These are phyloP conservation scores for Globisporangium nagaii DNA, from an alignment of 352 stramenopile species.

Conservation along the genomic window DNA sequence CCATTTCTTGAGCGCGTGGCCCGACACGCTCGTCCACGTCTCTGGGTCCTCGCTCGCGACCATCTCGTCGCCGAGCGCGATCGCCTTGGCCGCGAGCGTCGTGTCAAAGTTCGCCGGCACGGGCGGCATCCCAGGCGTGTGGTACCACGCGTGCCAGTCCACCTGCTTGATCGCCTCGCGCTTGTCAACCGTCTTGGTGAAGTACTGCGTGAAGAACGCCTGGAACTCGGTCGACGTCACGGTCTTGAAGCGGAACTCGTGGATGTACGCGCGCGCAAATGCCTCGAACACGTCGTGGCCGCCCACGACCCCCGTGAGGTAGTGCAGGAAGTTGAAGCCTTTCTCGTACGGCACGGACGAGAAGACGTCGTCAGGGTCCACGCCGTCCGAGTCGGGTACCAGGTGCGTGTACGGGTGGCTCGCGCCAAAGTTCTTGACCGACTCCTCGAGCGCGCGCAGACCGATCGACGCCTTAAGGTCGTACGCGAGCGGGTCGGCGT, in stretches of 20 bases:
- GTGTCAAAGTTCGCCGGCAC: conserved; percentile 86
- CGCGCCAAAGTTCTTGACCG: conserved; percentile 44
- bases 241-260: conserved; percentile 84
- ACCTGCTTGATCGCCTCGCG: conserved; percentile 48
- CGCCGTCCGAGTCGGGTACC: conserved; percentile 75
- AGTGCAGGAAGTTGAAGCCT: conserved; percentile 72
- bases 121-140: conserved; percentile 85
- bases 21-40: conserved; percentile 19
- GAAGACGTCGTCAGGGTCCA: conserved; percentile 97
- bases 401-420: conserved; percentile 86
- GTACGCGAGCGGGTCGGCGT: conserved; percentile 32
- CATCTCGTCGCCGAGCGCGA: conserved; percentile 36
- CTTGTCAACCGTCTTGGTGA: conserved; percentile 36
- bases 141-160: conserved; percentile 93
- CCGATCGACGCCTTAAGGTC: conserved; percentile 57
- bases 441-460: conserved; percentile 30
- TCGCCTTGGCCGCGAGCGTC: conserved; percentile 53
- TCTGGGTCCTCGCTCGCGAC: conserved; percentile 13
- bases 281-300: conserved; percentile 48
- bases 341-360: conserved; percentile 96
- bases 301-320: conserved; percentile 61
- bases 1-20: conserved; percentile 20
- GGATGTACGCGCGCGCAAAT: conserved; percentile 92
- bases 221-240: conserved; percentile 82
- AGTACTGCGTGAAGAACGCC: conserved; percentile 71